Evolutionary conservation across 345 rosid species (phyloP), one percentile per base, ranked within the genome.

Genomic region (Hibiscus mutabilis): DNA sequence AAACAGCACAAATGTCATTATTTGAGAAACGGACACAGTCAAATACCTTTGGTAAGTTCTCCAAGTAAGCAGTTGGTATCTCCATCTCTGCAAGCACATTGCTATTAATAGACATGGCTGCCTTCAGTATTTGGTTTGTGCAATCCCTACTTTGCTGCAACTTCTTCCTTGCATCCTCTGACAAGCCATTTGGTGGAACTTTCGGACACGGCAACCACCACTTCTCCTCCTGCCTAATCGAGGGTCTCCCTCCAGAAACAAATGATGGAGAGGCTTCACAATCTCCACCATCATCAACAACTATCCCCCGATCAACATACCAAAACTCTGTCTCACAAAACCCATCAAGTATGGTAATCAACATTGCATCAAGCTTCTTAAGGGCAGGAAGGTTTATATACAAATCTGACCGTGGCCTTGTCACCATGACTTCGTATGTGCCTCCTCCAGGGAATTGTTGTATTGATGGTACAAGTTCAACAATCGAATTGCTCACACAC

Each of bases 371-470:
- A 19, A 96, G 96, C 82, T 96, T 92, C 96, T 83, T 96, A 21
- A 96, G 88, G 1, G 99, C 99, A 66, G 98, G 99, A 27, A 96
- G 88, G 81, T 91, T 92, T n/a, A 92, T 72, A 63, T 89, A 87
- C 53, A 96, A 81, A 83, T 96, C 98, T 4, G 93, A 91, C 4
- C 98, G 91, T 0, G 98, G 96, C 24, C 89, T 83, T 42, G 94
- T 86, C 25, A 84, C 87, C 99, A 92, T 96, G 72, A 96, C 86
- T 83, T 96, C 98, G 56, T 96, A 92, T 0, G 95, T 87, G 18
- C 97, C 91, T 12, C 98, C 99, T 35, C 96, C 96, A 5, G 96
- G 96, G 76, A 90, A 92, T 70, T 91, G 91, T 66, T 96, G 98
- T 60, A 89, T 80, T 1, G 97, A 89, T 67, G 99, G 99, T 40